phyloP scores from a whole-genome alignment of 805 yeast species.

The Brettanomyces nanus region DNA sequence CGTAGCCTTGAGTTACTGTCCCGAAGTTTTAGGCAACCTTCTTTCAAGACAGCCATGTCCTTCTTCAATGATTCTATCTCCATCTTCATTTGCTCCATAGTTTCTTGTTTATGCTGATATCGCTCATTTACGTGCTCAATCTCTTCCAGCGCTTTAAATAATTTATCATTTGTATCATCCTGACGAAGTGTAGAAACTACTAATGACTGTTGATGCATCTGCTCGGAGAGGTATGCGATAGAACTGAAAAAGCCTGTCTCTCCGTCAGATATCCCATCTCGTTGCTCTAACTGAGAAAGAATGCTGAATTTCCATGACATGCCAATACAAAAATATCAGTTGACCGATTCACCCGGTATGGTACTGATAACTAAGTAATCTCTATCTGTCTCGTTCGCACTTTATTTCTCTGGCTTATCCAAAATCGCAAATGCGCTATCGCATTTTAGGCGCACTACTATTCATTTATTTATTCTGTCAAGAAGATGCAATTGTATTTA shows the following conservation, averaged over 20 bases:
- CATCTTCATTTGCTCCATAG: conserved; percentile 5
- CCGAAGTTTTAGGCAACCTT: conserved; percentile 17
- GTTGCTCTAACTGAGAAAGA: conserved; percentile 10
- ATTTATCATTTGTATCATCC: conserved; percentile 12
- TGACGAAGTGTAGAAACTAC: conserved; percentile 4
- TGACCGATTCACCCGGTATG: no score
- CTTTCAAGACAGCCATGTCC: conserved; percentile 14
- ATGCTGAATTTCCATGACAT: conserved; percentile 17
- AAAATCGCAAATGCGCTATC: no score
- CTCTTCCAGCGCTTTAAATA: conserved; percentile 8
- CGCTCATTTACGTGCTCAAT: not conserved
- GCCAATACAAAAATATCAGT: not conserved
- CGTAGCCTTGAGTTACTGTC: conserved; percentile 13
- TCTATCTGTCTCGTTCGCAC: no score
- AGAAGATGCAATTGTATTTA: no score
- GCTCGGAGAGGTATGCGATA: conserved; percentile 11
- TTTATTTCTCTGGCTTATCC: no score
- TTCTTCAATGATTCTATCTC: conserved; percentile 11
- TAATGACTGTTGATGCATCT: not conserved
- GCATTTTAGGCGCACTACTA: no score
- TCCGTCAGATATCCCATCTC: conserved; percentile 12
- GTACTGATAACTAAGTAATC: no score
- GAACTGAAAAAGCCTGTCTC: conserved; percentile 6
- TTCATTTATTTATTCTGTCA: no score
- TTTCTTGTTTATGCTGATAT: conserved; percentile 7